phyloP scores from a whole-genome alignment of 176 grass and related monocot genomes.

The Phoenix roebelenii region DNA sequence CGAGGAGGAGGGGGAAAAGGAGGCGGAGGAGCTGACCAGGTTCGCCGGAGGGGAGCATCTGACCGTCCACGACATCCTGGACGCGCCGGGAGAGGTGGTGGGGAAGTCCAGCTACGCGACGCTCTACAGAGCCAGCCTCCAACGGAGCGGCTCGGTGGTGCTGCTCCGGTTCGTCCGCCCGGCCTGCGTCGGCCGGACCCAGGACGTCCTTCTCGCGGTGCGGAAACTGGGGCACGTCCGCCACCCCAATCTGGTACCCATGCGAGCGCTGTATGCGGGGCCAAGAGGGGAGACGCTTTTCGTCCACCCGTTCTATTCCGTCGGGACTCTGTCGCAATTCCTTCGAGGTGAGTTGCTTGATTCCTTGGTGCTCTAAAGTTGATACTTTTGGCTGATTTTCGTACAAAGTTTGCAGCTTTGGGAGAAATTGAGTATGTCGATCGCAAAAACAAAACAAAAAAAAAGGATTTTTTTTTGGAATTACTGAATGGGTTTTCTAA shows the following conservation, averaged over 20 bases:
- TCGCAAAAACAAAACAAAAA: too few relatives aligned
- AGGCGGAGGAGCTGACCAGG: slow-evolving; percentile 45
- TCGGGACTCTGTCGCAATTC: slow-evolving; percentile 62
- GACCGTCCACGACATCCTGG: slow-evolving; percentile 59
- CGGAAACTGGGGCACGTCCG: slow-evolving; percentile 34
- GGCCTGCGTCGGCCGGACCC: slow-evolving; percentile 38
- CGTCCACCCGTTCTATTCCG: slow-evolving; percentile 75
- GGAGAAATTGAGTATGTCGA: too few relatives aligned
- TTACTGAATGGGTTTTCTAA: too few relatives aligned
- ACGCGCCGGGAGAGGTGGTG: slow-evolving; percentile 87
- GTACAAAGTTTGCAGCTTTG: too few relatives aligned
- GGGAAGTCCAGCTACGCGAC: slow-evolving; percentile 76
- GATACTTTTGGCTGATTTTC: too few relatives aligned
- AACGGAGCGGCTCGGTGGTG: slow-evolving; percentile 34
- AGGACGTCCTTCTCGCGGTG: slow-evolving; percentile 40
- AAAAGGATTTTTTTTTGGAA: too few relatives aligned
- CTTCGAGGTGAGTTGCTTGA: slow-evolving; percentile 36
- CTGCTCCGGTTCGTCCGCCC: slow-evolving; percentile 75
- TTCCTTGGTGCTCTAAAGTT: too few relatives aligned
- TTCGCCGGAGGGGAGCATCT: slow-evolving; percentile 76
- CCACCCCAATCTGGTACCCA: slow-evolving; percentile 77
- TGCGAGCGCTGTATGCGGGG: slow-evolving; percentile 70
- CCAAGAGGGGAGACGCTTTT: slow-evolving; percentile 85
- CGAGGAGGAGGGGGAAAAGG: not conserved
- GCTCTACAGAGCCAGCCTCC: slow-evolving; percentile 68